These are phyloP conservation scores for Paramarasmius palmivorus DNA, from an alignment of 1,284 basidiomycete species.

Conservation along the genomic window DNA sequence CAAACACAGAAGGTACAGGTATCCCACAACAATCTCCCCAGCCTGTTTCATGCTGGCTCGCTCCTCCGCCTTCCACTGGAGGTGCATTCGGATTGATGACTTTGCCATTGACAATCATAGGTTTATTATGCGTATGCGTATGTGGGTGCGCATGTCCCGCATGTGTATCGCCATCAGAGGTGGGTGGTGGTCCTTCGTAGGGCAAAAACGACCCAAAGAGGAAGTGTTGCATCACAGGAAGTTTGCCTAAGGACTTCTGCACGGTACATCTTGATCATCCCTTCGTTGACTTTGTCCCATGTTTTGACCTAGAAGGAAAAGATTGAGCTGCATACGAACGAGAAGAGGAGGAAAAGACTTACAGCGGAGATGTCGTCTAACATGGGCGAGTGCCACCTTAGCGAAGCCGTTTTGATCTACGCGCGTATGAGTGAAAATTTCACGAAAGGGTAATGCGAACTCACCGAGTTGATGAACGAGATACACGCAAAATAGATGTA, in stretches of 20 bases:
- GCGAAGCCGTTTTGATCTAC: conserved; percentile 92
- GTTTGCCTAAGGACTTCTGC: conserved; percentile 94
- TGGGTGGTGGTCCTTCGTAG: conserved; percentile 63
- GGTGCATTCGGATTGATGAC: neutral
- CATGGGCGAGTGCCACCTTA: conserved; percentile 99
- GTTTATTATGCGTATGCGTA: conserved; percentile 42
- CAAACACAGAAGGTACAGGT: conserved; percentile 83
- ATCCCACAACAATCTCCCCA: conserved; percentile 98
- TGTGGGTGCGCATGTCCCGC: conserved; percentile 47
- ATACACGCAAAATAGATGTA: conserved; percentile 99
- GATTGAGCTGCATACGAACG: neutral
- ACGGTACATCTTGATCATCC: conserved; percentile 98
- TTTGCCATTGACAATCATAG: conserved; percentile 12
- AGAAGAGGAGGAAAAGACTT: conserved; percentile 18
- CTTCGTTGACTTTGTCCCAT: conserved; percentile 97
- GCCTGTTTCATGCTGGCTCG: conserved; percentile 49
- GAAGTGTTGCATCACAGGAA: conserved; percentile 97
- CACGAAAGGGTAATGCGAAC: conserved; percentile 24
- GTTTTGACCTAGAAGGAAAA: conserved; percentile 66
- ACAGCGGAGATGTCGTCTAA: conserved; percentile 96
- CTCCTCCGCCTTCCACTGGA: conserved; percentile 45
- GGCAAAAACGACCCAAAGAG: conserved; percentile 86
- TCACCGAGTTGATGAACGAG: conserved; percentile 91
- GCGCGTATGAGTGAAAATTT: neutral
- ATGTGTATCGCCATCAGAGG: conserved; percentile 28